A percentile compares a stretch with the other conserved stretches of the same genome.
Evolutionary conservation across 1,139 yeast species (phyloP).

Genomic region (Petasospora fabianii): DNA sequence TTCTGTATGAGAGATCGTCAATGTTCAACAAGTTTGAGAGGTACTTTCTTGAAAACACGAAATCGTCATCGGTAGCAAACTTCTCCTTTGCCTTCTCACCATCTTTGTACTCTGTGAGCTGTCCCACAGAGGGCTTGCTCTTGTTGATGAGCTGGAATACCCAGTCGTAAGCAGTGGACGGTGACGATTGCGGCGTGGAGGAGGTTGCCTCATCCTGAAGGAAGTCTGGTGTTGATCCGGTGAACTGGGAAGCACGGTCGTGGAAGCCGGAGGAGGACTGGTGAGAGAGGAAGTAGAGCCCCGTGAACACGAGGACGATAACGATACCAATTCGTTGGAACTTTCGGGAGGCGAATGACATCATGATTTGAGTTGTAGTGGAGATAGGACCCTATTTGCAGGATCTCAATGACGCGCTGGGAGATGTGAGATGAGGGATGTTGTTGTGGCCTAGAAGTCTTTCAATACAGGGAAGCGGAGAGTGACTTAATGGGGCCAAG

Average conservation of each 20-base stretch:
- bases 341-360: too few relatives aligned
- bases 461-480: too few relatives aligned
- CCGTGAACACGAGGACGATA: not conserved
- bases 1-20: constrained; percentile 20
- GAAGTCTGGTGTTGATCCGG: not conserved
- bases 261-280: too few relatives aligned
- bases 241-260: not conserved
- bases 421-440: too few relatives aligned
- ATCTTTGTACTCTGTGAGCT: constrained; percentile 26
- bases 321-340: too few relatives aligned
- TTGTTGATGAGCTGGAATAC: constrained; percentile 27
- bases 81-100: constrained; percentile 30
- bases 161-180: constrained; percentile 23
- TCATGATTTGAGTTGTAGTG: too few relatives aligned
- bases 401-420: too few relatives aligned
- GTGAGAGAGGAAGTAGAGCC: not conserved
- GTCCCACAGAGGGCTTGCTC: constrained; percentile 27
- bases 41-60: constrained; percentile 29
- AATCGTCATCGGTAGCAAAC: constrained; percentile 32
- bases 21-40: constrained; percentile 28
- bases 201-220: too few relatives aligned
- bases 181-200: too few relatives aligned
- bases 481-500: too few relatives aligned
- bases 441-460: too few relatives aligned
- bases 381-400: too few relatives aligned